These are phyloP conservation scores for Aspergillus ostianus DNA, from an alignment of 495 filamentous ascomycete genomes.

Conservation along the genomic window DNA sequence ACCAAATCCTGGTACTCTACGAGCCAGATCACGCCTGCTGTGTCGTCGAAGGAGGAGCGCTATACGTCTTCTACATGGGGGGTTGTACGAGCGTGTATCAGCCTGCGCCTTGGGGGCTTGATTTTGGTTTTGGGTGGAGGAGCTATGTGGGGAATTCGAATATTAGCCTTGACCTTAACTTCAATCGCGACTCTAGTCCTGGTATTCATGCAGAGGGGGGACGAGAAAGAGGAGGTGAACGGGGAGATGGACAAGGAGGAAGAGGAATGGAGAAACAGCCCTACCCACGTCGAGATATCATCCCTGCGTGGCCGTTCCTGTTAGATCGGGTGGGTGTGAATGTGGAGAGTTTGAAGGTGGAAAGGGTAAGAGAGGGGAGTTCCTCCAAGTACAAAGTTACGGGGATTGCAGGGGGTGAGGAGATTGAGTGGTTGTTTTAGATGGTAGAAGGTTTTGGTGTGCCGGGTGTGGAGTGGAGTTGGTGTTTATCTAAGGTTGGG, in stretches of 20 bases:
- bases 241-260: background rate
- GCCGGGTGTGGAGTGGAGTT: no score
- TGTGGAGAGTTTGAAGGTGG: slow-evolving; percentile 5
- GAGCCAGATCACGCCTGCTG: slow-evolving; percentile 16
- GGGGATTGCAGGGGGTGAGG: slow-evolving; percentile 2
- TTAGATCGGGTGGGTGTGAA: slow-evolving; percentile 10
- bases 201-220: background rate
- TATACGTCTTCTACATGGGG: slow-evolving; percentile 18
- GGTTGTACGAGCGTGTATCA: slow-evolving; percentile 2
- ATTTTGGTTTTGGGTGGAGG: no score
- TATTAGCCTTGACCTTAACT: no score
- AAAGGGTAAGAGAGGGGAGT: background rate
- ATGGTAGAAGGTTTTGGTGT: no score
- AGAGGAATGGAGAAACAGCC: background rate
- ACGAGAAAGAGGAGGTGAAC: no score
- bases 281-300: slow-evolving; percentile 9
- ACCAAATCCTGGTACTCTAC: slow-evolving; percentile 18
- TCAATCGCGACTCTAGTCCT: background rate
- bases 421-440: background rate
- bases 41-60: slow-evolving; percentile 14
- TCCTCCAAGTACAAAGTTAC: slow-evolving; percentile 1
- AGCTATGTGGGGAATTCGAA: no score
- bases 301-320: slow-evolving; percentile 15
- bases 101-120: no score
- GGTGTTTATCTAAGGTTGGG: no score